These are phyloP conservation scores for Phialophora expanda DNA, from an alignment of 2,329 filamentous ascomycete genomes.

Conservation along the genomic window DNA sequence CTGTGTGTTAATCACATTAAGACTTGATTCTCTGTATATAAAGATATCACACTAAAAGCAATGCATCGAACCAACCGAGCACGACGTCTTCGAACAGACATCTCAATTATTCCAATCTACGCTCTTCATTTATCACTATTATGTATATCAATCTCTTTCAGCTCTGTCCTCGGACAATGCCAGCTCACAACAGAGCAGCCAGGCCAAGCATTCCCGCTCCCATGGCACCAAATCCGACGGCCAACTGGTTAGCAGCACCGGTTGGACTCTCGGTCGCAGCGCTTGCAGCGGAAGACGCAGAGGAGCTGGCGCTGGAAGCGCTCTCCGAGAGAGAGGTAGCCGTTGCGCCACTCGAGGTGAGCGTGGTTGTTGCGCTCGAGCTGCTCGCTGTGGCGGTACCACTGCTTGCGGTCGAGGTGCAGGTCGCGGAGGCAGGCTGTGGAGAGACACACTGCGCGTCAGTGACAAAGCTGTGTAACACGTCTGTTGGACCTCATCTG, in stretches of 20 bases:
- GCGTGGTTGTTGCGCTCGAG: slow-evolving; percentile 30
- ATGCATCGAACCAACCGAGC: neutral
- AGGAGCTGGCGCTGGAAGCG: slow-evolving; percentile 6
- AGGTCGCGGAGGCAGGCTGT: slow-evolving; percentile 25
- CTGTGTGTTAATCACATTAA: neutral
- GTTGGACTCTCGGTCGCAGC: slow-evolving; percentile 20
- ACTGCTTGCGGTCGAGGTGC: slow-evolving; percentile 28
- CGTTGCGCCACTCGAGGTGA: slow-evolving; percentile 25
- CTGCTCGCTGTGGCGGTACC: slow-evolving; percentile 25
- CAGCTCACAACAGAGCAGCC: slow-evolving; percentile 31
- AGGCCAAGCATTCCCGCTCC: slow-evolving; percentile 32
- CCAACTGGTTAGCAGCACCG: slow-evolving; percentile 24
- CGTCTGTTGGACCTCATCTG: neutral
- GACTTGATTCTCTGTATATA: neutral
- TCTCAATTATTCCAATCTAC: neutral
- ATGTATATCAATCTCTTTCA: slow-evolving; percentile 1
- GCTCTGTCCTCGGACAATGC: neutral
- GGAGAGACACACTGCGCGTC: neutral
- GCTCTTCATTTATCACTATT: neutral
- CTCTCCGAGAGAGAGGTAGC: slow-evolving; percentile 17
- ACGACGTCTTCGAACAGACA: neutral
- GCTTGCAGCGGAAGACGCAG: slow-evolving; percentile 9
- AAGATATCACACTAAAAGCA: neutral
- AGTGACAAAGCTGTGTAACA: neutral
- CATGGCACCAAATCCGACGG: slow-evolving; percentile 25